These are phyloP conservation scores for Monilinia fructicola DNA, from an alignment of 2,329 filamentous ascomycete genomes.

Conservation along the genomic window DNA sequence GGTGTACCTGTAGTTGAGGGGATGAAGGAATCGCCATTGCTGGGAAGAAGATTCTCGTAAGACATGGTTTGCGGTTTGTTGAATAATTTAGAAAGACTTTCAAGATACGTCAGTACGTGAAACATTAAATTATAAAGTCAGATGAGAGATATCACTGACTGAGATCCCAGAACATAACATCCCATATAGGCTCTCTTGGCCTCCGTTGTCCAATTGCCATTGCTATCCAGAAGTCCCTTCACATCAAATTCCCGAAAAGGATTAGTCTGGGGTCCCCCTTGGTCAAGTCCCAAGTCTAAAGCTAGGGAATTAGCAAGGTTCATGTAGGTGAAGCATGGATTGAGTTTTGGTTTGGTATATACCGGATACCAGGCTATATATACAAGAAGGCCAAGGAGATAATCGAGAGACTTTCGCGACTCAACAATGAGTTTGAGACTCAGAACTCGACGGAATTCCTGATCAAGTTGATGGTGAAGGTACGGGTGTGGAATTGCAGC, in stretches of 20 bases:
- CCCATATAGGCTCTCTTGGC: slow-evolving; percentile 38
- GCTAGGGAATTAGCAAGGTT: slow-evolving; percentile 40
- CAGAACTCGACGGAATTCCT: slow-evolving; percentile 37
- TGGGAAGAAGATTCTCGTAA: slow-evolving; percentile 32
- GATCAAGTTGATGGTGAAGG: slow-evolving; percentile 36
- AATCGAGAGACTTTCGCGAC: slow-evolving; percentile 56
- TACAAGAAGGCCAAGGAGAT: slow-evolving; percentile 58
- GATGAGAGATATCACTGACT: slow-evolving; percentile 27
- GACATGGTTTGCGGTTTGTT: slow-evolving; percentile 35
- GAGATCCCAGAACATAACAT: slow-evolving; percentile 38
- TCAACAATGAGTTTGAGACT: slow-evolving; percentile 48
- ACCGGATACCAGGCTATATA: slow-evolving; percentile 56
- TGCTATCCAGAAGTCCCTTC: slow-evolving; percentile 28
- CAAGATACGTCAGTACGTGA: not conserved
- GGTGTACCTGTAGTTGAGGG: slow-evolving; percentile 16
- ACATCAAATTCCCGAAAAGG: slow-evolving; percentile 30
- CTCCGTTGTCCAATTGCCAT: slow-evolving; percentile 29
- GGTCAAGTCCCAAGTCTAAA: slow-evolving; percentile 39
- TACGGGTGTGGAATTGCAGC: slow-evolving; percentile 32
- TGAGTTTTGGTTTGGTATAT: slow-evolving; percentile 36
- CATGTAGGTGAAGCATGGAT: slow-evolving; percentile 38
- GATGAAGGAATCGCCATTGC: slow-evolving; percentile 22
- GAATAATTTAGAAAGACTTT: slow-evolving; percentile 28
- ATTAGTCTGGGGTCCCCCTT: slow-evolving; percentile 30
- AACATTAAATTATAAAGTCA: not conserved